Evolutionary conservation across 768 basidiomycete genomes (phyloP).

Genomic region (Xerocomellus intermedius): DNA sequence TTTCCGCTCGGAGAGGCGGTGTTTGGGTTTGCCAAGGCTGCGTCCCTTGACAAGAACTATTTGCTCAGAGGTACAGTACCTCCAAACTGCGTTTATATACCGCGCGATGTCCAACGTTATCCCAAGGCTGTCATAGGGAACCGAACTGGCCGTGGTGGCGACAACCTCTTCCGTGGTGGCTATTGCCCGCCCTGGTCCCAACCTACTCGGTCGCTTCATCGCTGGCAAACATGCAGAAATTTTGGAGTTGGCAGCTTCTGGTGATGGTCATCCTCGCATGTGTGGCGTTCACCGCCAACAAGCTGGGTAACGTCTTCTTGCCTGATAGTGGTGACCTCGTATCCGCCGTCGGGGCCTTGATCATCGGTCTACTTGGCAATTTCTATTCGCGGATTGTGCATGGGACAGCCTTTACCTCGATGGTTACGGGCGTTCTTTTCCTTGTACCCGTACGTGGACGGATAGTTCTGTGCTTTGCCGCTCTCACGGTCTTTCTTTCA

Average conservation of each 20-base stretch:
- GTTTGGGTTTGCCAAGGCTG: conserved; percentile 44
- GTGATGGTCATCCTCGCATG: conserved; percentile 85
- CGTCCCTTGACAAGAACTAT: conserved; percentile 31
- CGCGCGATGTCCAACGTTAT: conserved; percentile 29
- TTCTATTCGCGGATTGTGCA: conserved; percentile 72
- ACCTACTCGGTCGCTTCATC: conserved; percentile 73
- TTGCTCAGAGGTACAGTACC: conserved; percentile 27
- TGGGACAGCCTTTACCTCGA: conserved; percentile 85
- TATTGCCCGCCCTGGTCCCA: conserved; percentile 74
- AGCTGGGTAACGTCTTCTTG: conserved; percentile 56
- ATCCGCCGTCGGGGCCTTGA: conserved; percentile 74
- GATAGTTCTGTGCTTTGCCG: background rate
- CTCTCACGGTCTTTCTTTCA: conserved; percentile 32
- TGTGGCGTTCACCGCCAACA: conserved; percentile 69
- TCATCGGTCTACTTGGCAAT: conserved; percentile 78
- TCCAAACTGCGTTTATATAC: conserved; percentile 7
- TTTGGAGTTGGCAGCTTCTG: conserved; percentile 65
- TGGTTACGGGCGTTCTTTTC: conserved; percentile 93
- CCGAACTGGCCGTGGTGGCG: conserved; percentile 75
- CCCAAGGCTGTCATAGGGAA: conserved; percentile 70
- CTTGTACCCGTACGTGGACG: conserved; percentile 70
- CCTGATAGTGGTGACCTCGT: conserved; percentile 71
- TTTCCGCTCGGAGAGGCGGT: conserved; percentile 41
- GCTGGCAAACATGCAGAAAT: conserved; percentile 71
- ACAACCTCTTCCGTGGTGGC: conserved; percentile 80